Conservation (phyloP, 257 asterid genomes). For the Nicotiana otophora region DNA sequence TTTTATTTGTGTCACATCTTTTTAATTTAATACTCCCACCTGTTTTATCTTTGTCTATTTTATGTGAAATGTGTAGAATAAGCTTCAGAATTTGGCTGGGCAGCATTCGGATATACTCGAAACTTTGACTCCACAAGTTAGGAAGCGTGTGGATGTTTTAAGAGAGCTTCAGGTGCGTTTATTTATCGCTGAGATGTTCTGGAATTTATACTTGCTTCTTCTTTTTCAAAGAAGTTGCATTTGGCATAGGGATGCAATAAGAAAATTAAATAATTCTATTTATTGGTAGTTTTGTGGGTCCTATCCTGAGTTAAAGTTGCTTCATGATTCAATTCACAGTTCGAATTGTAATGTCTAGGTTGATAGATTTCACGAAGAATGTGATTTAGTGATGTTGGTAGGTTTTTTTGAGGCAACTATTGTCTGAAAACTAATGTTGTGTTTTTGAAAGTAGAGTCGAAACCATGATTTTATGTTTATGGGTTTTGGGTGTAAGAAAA, state of each 20-base stretch:
- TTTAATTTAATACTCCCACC: background rate
- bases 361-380: background rate
- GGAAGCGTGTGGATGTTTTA: slow-evolving; percentile 72
- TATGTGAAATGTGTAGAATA: background rate
- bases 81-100: slow-evolving; percentile 49
- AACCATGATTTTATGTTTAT: too few relatives aligned
- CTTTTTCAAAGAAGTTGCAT: background rate
- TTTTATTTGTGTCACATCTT: background rate
- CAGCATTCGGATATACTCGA: slow-evolving; percentile 52
- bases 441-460: background rate
- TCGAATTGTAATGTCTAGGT: background rate
- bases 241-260: background rate
- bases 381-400: background rate
- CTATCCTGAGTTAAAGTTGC: background rate
- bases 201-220: background rate
- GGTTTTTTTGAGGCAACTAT: background rate
- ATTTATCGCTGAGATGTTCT: background rate
- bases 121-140: slow-evolving; percentile 53
- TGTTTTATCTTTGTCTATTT: background rate
- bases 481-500: too few relatives aligned
- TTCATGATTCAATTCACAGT: background rate
- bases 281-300: background rate
- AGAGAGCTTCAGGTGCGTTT: slow-evolving; percentile 60
- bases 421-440: background rate
- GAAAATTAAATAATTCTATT: background rate